Percentiles rank a stretch among this genome's conserved stretches.
Evolutionary conservation across 495 filamentous ascomycete species (phyloP).

Genomic region (Talaromyces nanjingensis): DNA sequence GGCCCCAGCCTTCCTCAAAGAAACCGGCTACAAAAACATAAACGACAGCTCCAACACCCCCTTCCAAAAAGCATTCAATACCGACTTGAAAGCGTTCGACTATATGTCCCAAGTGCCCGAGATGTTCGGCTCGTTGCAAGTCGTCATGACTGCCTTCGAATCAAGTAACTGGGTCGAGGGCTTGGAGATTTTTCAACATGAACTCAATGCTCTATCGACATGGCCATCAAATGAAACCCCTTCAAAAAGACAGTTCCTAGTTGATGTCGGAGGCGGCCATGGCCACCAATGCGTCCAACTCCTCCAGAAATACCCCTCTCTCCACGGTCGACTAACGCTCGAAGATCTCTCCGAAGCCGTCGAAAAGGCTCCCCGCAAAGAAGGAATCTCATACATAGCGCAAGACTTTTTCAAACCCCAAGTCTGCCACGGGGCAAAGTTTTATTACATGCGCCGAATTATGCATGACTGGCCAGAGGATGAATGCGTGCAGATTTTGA

Average conservation of each 20-base stretch:
- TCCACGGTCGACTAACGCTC: constrained; percentile 40
- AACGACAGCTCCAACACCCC: constrained; percentile 24
- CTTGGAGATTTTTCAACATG: constrained; percentile 5
- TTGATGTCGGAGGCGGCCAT: constrained; percentile 48
- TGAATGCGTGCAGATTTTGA: constrained; percentile 34
- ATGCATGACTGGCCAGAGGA: constrained; percentile 47
- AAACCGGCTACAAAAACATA: constrained; percentile 33
- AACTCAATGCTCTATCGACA: background rate
- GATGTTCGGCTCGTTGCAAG: constrained; percentile 27
- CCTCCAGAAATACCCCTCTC: constrained; percentile 27
- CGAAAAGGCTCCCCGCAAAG: constrained; percentile 15
- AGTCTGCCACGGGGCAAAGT: constrained; percentile 31
- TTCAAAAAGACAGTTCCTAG: constrained; percentile 16
- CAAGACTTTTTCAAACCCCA: constrained; percentile 50
- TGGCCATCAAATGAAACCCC: background rate
- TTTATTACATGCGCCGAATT: constrained; percentile 33
- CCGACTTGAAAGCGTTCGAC: constrained; percentile 28
- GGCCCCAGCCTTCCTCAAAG: constrained; percentile 31
- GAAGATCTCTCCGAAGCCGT: constrained; percentile 46
- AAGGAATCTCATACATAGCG: constrained; percentile 11
- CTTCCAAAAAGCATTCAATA: constrained; percentile 36
- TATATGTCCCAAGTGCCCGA: constrained; percentile 34
- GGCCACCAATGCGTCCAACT: constrained; percentile 47
- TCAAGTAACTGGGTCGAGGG: constrained; percentile 22
- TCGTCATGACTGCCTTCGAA: constrained; percentile 27